Evolutionary conservation across 2,329 filamentous ascomycete species (phyloP).

Genomic region (Metarhizium rileyi): DNA sequence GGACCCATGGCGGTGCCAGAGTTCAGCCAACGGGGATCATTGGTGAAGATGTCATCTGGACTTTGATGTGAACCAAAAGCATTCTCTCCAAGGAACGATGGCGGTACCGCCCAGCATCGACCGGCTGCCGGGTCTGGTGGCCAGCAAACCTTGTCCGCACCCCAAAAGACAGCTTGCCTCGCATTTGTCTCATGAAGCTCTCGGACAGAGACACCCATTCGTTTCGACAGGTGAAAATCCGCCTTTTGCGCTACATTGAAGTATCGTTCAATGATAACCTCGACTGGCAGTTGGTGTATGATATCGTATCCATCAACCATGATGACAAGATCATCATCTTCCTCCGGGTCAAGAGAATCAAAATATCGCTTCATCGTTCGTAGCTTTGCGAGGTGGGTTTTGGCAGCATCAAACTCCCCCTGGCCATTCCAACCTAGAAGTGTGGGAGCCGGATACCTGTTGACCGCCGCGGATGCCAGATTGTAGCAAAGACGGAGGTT

Average conservation of each 20-base stretch:
- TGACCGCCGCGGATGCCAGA: slow-evolving; percentile 26
- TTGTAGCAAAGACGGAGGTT: slow-evolving; percentile 29
- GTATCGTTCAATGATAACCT: slow-evolving; percentile 54
- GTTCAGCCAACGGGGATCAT: slow-evolving; percentile 33
- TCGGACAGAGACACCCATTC: slow-evolving; percentile 32
- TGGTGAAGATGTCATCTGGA: slow-evolving; percentile 18
- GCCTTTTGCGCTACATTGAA: slow-evolving; percentile 42
- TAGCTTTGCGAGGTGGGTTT: slow-evolving; percentile 30
- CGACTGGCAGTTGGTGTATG: slow-evolving; percentile 55
- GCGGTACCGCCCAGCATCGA: slow-evolving; percentile 31
- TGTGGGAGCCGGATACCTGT: slow-evolving; percentile 26
- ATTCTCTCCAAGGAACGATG: slow-evolving; percentile 20
- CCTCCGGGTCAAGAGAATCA: slow-evolving; percentile 14
- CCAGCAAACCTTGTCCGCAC: slow-evolving; percentile 35
- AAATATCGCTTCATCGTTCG: slow-evolving; percentile 27
- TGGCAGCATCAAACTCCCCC: slow-evolving; percentile 23
- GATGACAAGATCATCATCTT: slow-evolving; percentile 50
- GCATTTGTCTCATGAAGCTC: slow-evolving; percentile 21
- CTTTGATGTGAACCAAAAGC: slow-evolving; percentile 28
- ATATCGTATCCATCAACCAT: slow-evolving; percentile 55
- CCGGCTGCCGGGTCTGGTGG: slow-evolving; percentile 24
- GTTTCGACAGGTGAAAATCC: slow-evolving; percentile 39
- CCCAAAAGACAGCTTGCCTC: slow-evolving; percentile 32
- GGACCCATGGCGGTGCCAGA: slow-evolving; percentile 37
- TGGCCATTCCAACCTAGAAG: slow-evolving; percentile 29